These are phyloP conservation scores for Calonectria hawksworthii DNA, from an alignment of 2,329 filamentous ascomycete genomes.

Conservation along the genomic window DNA sequence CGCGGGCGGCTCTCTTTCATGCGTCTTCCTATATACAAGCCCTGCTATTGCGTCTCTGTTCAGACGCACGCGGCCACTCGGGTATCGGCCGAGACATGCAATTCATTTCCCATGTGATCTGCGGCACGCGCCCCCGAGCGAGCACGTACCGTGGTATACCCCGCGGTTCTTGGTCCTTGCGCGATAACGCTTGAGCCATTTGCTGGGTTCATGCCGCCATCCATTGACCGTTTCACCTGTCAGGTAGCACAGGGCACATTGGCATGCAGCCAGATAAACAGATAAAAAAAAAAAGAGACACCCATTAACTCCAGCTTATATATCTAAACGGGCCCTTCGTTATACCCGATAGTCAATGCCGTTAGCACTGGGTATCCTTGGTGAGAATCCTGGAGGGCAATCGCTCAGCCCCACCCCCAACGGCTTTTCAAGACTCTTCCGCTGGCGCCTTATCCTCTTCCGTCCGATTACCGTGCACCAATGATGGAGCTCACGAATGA, in stretches of 20 bases:
- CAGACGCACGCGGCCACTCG: background rate
- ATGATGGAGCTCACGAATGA: background rate
- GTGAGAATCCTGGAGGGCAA: background rate
- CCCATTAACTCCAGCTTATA: too few relatives aligned
- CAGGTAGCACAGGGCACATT: background rate
- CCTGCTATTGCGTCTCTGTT: background rate
- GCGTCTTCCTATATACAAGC: background rate
- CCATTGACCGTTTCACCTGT: background rate
- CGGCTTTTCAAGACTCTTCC: background rate
- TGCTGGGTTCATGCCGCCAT: background rate
- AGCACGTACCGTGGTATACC: background rate
- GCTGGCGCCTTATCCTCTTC: background rate
- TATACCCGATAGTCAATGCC: background rate
- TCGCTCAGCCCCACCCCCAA: background rate
- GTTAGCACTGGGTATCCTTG: background rate
- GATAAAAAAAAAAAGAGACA: too few relatives aligned
- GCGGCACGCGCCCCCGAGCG: background rate
- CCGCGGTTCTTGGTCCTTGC: background rate
- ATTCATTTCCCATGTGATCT: background rate
- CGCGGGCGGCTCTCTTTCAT: background rate
- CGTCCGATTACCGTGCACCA: background rate
- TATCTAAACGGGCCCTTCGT: too few relatives aligned
- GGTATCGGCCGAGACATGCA: slow-evolving; percentile 12
- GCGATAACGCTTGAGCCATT: background rate
- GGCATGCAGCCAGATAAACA: background rate